These are phyloP conservation scores for Cyphellophora europaea DNA, from an alignment of 2,329 filamentous ascomycete genomes.

Conservation along the genomic window DNA sequence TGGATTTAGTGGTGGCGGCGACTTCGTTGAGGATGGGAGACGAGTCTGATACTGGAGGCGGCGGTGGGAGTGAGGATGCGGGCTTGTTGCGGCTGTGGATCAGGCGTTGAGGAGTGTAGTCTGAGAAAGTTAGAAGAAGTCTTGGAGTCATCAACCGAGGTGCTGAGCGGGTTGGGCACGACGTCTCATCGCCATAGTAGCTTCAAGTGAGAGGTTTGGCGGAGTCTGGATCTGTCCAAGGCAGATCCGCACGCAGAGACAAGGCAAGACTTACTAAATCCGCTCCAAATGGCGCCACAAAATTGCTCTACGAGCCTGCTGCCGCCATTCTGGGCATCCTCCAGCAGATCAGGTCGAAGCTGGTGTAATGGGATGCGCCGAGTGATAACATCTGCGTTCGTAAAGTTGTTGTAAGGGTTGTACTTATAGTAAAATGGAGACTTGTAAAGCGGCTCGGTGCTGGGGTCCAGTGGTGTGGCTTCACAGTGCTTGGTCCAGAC, in stretches of 20 bases:
- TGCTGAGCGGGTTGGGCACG: too few species aligned
- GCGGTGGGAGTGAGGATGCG: neutral
- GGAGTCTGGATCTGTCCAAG: too few species aligned
- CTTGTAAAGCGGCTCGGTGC: slow-evolving; percentile 53
- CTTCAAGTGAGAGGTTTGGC: too few species aligned
- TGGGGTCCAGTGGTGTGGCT: slow-evolving; percentile 45
- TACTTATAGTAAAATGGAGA: slow-evolving; percentile 47
- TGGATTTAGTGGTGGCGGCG: slow-evolving; percentile 16
- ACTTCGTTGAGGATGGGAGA: slow-evolving; percentile 6
- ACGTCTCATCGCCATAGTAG: too few species aligned
- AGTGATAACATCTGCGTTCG: slow-evolving; percentile 56
- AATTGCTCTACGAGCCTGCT: slow-evolving; percentile 53
- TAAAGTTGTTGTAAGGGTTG: slow-evolving; percentile 55
- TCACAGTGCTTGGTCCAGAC: slow-evolving; percentile 44
- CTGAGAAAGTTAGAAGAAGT: too few species aligned
- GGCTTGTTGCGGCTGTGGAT: slow-evolving; percentile 10
- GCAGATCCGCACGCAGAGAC: too few species aligned
- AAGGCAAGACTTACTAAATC: slow-evolving; percentile 52
- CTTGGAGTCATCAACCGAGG: too few species aligned
- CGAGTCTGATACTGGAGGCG: neutral
- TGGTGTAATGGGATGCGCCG: slow-evolving; percentile 53
- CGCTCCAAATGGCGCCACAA: slow-evolving; percentile 59
- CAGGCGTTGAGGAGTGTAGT: slow-evolving; percentile 31
- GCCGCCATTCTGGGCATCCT: slow-evolving; percentile 40
- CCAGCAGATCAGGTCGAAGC: slow-evolving; percentile 56